These are phyloP conservation scores for Colletotrichum sp. DNA, from an alignment of 2,329 filamentous ascomycete genomes.

Conservation along the genomic window DNA sequence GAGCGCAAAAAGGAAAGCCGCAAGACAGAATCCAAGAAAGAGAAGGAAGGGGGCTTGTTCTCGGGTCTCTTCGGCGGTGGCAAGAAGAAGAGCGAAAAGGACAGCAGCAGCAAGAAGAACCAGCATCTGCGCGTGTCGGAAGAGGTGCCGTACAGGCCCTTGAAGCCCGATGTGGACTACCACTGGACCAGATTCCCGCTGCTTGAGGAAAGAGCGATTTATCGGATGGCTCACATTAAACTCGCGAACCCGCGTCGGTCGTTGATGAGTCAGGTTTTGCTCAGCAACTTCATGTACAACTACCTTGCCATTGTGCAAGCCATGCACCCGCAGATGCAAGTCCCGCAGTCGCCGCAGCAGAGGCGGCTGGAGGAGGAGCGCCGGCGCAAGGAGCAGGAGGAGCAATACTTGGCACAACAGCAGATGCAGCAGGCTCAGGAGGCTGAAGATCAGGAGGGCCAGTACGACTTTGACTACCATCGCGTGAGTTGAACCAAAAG, in stretches of 20 bases:
- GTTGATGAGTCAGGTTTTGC: slow-evolving; percentile 89
- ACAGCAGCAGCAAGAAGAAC: slow-evolving; percentile 75
- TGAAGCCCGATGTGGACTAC: slow-evolving; percentile 91
- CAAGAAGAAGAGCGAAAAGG: slow-evolving; percentile 85
- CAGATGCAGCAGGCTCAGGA: slow-evolving; percentile 50
- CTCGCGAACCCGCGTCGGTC: slow-evolving; percentile 95
- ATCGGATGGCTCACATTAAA: slow-evolving; percentile 98
- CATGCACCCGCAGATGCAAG: slow-evolving; percentile 95
- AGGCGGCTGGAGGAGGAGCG: slow-evolving; percentile 64
- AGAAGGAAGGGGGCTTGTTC: slow-evolving; percentile 92
- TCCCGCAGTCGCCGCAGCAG: slow-evolving; percentile 82
- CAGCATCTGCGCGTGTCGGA: slow-evolving; percentile 80
- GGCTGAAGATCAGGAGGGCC: slow-evolving; percentile 50
- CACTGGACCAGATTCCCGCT: slow-evolving; percentile 96
- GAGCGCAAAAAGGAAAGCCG: slow-evolving; percentile 85
- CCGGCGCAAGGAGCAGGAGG: slow-evolving; percentile 53
- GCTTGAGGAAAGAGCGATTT: slow-evolving; percentile 94
- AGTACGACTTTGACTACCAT: slow-evolving; percentile 60
- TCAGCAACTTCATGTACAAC: slow-evolving; percentile 99
- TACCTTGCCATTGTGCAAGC: slow-evolving; percentile 98
- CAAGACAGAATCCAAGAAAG: slow-evolving; percentile 83
- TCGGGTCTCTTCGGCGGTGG: slow-evolving; percentile 90
- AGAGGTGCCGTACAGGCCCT: slow-evolving; percentile 72
- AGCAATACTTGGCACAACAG: slow-evolving; percentile 52
- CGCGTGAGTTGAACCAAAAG: slow-evolving; percentile 42